Conservation (phyloP, 139 green algal species). For the Auxenochlorella protothecoides region DNA sequence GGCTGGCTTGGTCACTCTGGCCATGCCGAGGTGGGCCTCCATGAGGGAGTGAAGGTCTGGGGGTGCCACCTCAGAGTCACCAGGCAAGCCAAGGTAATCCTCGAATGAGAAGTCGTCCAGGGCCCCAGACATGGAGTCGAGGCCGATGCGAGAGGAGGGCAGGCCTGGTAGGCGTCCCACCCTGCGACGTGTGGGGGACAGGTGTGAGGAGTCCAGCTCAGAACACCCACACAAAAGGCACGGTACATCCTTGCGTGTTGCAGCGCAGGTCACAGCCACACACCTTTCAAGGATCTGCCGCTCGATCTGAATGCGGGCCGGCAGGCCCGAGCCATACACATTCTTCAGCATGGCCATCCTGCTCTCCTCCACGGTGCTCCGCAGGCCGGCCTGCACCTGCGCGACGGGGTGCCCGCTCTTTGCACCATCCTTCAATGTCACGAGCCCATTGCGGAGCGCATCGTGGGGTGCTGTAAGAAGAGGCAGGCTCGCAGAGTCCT, state of each 20-base stretch:
- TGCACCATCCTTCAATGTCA: constrained; percentile 56
- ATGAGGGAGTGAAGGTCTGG: constrained; percentile 63
- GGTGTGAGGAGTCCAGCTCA: background rate
- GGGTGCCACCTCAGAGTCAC: constrained; percentile 22
- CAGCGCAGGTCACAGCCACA: background rate
- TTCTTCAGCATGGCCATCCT: constrained; percentile 51
- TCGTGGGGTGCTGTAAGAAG: constrained; percentile 50
- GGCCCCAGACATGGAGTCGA: constrained; percentile 59
- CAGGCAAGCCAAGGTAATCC: constrained; percentile 49
- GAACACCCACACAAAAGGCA: background rate
- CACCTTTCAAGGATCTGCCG: constrained; percentile 62
- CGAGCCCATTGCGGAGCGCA: constrained; percentile 50
- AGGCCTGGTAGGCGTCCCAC: constrained; percentile 50
- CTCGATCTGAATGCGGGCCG: constrained; percentile 62
- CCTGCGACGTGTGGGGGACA: constrained; percentile 9
- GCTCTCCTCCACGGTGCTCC: constrained; percentile 3
- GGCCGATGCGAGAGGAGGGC: constrained; percentile 52
- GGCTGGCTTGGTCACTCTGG: constrained; percentile 9
- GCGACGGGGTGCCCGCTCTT: constrained; percentile 53
- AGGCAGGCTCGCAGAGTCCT: constrained; percentile 34
- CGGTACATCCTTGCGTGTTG: too few species aligned
- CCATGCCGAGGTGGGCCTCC: constrained; percentile 41
- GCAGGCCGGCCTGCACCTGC: constrained; percentile 41
- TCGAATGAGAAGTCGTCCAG: constrained; percentile 74
- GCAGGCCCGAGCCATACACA: constrained; percentile 63